A percentile compares a stretch with the other conserved stretches of the same genome.
phyloP scores from a whole-genome alignment of 768 basidiomycete species.

The Coprinopsis sp. region DNA sequence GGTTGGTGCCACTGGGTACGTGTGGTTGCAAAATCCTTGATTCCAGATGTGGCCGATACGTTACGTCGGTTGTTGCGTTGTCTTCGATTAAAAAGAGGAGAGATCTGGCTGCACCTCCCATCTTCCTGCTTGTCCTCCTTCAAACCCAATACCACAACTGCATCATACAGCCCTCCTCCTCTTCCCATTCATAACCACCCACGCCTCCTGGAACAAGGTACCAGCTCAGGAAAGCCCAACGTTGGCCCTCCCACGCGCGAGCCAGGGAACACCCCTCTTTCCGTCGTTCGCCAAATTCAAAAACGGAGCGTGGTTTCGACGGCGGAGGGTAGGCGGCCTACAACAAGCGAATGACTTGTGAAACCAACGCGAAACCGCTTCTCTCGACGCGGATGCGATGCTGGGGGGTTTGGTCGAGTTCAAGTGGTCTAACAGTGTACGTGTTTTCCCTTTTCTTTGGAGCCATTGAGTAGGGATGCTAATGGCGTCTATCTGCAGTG shows the following conservation, averaged over 20 bases:
- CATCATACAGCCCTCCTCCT: constrained; percentile 23
- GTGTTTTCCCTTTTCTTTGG: constrained; percentile 15
- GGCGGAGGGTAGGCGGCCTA: constrained; percentile 54
- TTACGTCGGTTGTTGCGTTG: no score
- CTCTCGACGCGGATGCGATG: constrained; percentile 49
- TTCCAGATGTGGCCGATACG: no score
- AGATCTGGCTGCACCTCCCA: no score
- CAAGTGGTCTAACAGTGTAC: constrained; percentile 47
- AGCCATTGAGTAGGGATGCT: no score
- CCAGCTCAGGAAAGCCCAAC: constrained; percentile 36
- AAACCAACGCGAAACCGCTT: constrained; percentile 47
- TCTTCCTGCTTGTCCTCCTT: no score
- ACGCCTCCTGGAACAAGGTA: constrained; percentile 35
- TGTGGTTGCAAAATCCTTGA: no score
- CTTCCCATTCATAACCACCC: constrained; percentile 33
- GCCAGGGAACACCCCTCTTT: no score
- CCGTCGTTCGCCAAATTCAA: constrained; percentile 39
- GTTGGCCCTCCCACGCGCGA: constrained; percentile 20
- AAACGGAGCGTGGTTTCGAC: constrained; percentile 33
- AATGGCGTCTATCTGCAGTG: constrained; percentile 28
- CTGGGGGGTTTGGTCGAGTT: constrained; percentile 54
- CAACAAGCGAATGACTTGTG: constrained; percentile 58
- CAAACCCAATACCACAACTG: no score
- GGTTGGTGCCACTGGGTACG: no score
- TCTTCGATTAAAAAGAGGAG: no score